Evolutionary conservation across 345 rosid species (phyloP), one percentile per base, ranked within the genome.

Genomic region (Cardamine chenopodiifolia): DNA sequence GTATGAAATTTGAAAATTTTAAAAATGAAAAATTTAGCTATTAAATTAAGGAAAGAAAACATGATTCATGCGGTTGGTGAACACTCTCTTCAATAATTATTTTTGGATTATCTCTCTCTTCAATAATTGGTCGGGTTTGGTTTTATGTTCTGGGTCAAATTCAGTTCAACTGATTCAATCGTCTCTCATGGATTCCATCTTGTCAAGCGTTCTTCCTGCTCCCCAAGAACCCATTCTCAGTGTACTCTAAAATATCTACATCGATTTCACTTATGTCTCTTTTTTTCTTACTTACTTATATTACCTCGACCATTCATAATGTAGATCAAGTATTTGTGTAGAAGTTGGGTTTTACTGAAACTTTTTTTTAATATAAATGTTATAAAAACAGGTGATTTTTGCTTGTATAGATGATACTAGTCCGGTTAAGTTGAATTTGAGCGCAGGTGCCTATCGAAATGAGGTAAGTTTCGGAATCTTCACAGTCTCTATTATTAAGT

Each of bases 341-440:
- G 17, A 40, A 40, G 11, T 18, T 53, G 13, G 14, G n/a, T 39
- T 50, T 39, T 53, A 18, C 10, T 12, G 59, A 31, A 26, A 54
- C 6, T 7, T 32, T 58, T 11, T 0, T 18, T 18, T 26, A 37
- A 12, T 47, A 42, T 19, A 5, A 49, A 23, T 35, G 20, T 57
- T 31, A 9, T 34, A 17, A 57, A 58, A 63, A 69, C 78, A 93
- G 98, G 89, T 93, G 29, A 85, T 86, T 37, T 89, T 85, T 58
- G 93, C 90, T n/a, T 89, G 72, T 73, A 89, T 87, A 84, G 87
- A 90, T 78, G 98, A 90, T 72, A 82, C 80, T 32, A 89, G 89
- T 57, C 97, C 96, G 17, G 66, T 62, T 20, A 93, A 93, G 81
- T 72, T 93, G 69, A 90, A 88, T 78, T 80, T 93, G 79, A 88